Evolutionary conservation across 2,329 filamentous ascomycete species (phyloP), one percentile per base, ranked within the genome.

Genomic region (Bisporella sp.): DNA sequence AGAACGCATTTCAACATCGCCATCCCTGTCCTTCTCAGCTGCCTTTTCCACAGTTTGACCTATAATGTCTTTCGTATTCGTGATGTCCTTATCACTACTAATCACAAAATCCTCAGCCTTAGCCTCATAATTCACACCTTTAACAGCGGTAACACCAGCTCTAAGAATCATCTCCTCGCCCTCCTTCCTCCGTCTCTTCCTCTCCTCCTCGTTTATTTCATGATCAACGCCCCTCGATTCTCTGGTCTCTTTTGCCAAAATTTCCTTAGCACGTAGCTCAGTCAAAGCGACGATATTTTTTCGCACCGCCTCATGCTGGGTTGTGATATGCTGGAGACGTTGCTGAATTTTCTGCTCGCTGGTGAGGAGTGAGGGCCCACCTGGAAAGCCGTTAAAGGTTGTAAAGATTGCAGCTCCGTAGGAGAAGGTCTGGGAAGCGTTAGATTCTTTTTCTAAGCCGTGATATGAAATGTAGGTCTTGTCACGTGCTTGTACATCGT

Each of bases 261-360:
- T 28, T 4, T 46, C 29, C 1, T 55, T 32, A 6, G 53, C 57
- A 31, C 51, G 46, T 11, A 52, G 47, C 37, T 57, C 12, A 4
- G 49, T 32, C 5, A 62, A 41, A 32, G 43, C 49, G 1, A 61
- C 28, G 45, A 62, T 61, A 28, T 59, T 59, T 5, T 48, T 35
- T 12, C 56, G 51, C 6, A 62, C 61, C 0, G 44, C 37, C 9
- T 57, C 50, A 39, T 65, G 59, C 13, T 65, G 62, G 5, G 28
- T 37, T 0, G 47, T 39, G 1, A 64, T 42, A 42, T 56, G 57
- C 9, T 56, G 42, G 11, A 63, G 32, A n/a, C 56, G 60, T n/a
- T 47, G 51, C 8, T 49, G 44, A 4, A 61, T 41, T 32, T 57
- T 57, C 30, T 57, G 45, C 11, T 47, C 45, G 8, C 21, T 46